Evolutionary conservation across 306 rosid species (phyloP), one percentile per base, ranked within the genome.

Genomic region (Begonia peltatifolia): DNA sequence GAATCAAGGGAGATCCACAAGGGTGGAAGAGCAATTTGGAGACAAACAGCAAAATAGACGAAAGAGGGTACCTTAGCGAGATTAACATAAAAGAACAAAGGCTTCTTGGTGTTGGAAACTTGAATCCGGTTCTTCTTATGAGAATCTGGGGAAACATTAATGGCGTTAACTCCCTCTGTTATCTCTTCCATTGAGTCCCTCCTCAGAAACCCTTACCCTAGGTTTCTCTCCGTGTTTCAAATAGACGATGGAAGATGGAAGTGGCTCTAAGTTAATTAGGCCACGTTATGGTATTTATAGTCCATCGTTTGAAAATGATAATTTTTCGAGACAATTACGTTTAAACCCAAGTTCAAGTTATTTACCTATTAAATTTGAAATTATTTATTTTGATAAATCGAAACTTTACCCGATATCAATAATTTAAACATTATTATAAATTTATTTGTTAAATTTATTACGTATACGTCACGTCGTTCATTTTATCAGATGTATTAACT

Each of bases 31-130:
- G 50, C 52, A 30, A 48, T 6, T 11, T 10, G 3, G 4, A 41
- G 13, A 10, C 5, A 44, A 44, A 44, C 14, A 44, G 48, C 12
- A 44, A 44, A 10, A 10, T 5, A 44, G 48, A 12, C 48, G 48
- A n/a, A 44, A 10, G 14, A n/a, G n/a, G 6, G 48, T 44, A 68
- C 74, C 71, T 68, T 68, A 9, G 79, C 75, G 12, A 74, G 68
- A 69, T 74, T 74, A 53, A 74, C 79, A 48, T 68, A 74, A 75
- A 74, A 74, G 63, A 74, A 74, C 48, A 74, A 63, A 9, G 79
- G 79, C 51, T 69, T 74, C 44, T 74, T 74, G 63, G 79, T 68
- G 44, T 68, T 74, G 23, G 79, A 73, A 23, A 73, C 79, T 55
- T 73, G 79, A 65, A 74, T 74, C 14, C 79, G 75, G 50, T 74